These are phyloP conservation scores for Kondoa subrosea DNA, from an alignment of 768 basidiomycete genomes.

Conservation along the genomic window DNA sequence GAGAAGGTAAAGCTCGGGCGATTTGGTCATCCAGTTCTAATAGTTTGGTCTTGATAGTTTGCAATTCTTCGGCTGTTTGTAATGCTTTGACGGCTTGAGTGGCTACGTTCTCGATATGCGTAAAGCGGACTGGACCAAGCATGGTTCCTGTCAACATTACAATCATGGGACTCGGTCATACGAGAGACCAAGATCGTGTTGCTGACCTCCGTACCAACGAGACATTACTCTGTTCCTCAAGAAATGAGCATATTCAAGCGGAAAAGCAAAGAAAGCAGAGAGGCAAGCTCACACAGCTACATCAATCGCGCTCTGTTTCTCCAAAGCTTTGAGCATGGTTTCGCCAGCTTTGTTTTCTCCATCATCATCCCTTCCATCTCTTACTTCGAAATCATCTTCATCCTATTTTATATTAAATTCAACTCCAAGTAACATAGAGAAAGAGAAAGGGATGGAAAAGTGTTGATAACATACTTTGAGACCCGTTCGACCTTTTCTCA, in stretches of 20 bases:
- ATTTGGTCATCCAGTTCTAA: not conserved
- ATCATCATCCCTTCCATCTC: not conserved
- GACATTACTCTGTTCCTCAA: not conserved
- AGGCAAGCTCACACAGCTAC: not conserved
- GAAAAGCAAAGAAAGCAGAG: not conserved
- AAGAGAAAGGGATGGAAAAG: too few species aligned
- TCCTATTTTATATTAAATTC: not conserved
- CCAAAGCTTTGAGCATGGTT: not conserved
- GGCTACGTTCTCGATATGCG: not conserved
- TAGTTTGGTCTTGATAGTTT: not conserved
- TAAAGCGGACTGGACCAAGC: not conserved
- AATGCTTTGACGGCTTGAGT: not conserved
- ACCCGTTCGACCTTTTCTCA: not conserved
- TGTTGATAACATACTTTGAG: not conserved
- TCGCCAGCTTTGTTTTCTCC: not conserved
- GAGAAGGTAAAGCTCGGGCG: not conserved
- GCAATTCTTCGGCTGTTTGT: not conserved
- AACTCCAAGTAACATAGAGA: too few species aligned
- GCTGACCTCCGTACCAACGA: not conserved
- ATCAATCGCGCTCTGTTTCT: not conserved
- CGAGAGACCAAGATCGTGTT: not conserved
- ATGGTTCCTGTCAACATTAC: too few species aligned
- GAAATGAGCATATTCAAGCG: not conserved
- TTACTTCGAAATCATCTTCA: not conserved
- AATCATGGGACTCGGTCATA: not conserved